Percentiles rank a stretch among this genome's conserved stretches.
Evolutionary conservation across 345 rosid species (phyloP).

Genomic region (Gossypium stocksii): DNA sequence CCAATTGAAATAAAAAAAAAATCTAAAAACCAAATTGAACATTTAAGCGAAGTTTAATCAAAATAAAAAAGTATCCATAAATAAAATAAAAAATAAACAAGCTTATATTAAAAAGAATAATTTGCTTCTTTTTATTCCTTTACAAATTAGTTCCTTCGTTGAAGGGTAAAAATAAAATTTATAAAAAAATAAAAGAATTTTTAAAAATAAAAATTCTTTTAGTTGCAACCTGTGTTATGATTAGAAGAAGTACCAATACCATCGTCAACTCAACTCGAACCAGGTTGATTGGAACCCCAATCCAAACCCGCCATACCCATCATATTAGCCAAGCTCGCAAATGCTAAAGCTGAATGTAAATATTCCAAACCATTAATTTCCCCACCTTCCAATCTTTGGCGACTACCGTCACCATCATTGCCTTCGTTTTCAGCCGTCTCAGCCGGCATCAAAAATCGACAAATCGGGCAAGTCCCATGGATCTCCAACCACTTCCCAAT

Average conservation of each 20-base stretch:
- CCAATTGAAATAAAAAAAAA: no score
- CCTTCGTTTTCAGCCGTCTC: no score
- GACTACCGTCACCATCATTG: background rate
- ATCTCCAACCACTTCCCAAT: constrained; percentile 14
- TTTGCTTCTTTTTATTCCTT: no score
- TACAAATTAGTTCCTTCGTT: no score
- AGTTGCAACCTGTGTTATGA: background rate
- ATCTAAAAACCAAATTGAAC: no score
- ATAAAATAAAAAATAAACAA: no score
- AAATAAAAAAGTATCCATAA: no score
- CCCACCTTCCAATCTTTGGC: background rate
- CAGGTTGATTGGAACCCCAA: background rate
- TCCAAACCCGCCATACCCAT: background rate
- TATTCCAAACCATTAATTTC: background rate
- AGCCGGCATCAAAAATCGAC: background rate
- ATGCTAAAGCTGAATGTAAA: background rate
- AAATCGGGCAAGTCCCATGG: constrained; percentile 20
- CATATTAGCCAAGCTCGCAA: background rate
- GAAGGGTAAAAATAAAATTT: background rate
- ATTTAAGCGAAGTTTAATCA: no score
- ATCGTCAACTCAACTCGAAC: background rate
- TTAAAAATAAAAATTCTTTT: background rate
- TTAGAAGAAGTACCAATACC: background rate
- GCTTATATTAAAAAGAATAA: no score
- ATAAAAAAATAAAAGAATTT: background rate